Base-by-base conservation (phyloP, 2,329 filamentous ascomycete genomes). In the Magnaporthales sp. region DNA sequence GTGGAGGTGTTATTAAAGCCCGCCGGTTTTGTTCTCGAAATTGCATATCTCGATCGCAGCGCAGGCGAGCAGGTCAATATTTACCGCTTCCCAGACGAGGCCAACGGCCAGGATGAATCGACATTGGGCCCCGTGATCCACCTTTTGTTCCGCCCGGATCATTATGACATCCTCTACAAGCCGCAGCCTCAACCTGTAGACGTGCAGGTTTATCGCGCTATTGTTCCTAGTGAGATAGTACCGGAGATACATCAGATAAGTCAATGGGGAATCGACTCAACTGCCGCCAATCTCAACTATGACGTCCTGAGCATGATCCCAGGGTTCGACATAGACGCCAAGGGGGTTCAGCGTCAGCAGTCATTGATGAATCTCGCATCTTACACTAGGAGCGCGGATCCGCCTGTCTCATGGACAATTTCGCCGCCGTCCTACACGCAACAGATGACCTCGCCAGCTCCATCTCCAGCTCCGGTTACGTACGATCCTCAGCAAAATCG, bases 131-230 rank as follows among this genome's bases (percentile, higher is more conserved):
- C 83, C 29, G 81, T 85, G 32, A 85, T 89, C 46, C 81, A 86
- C 71, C 79, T 84, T 68, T 83, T 83, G 74, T 93, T 80, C 84
- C 88, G 80, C 75, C 96, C 81, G 58, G 92, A 92, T 68, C 95
- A 98, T 78, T 99, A 98, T 77, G 95, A 98, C 77, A 89, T 99
- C 68, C 84, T 98, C 38, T 99, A 99, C 70, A 75, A 69, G 66
- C 70, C 74, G 66, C 68, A 73, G 64, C 73, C 73, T 64, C 69
- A 73, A 11, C 74, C 76, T 1, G 69, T 76, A 13, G 71, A 77
- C 27, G 67, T 88, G 61, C 84, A 86, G 70, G 83, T 89, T 62
- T 80, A 87, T 71, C 79, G 84, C 27, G 83, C 81, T 10, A 75
- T 77, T 15, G 75, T 77, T 3, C 56, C 56, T 26, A 60, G n/a